A percentile compares a stretch with the other conserved stretches of the same genome.
Conservation (phyloP, 495 filamentous ascomycete species). For the Paragyromitra xinjiangensis region DNA sequence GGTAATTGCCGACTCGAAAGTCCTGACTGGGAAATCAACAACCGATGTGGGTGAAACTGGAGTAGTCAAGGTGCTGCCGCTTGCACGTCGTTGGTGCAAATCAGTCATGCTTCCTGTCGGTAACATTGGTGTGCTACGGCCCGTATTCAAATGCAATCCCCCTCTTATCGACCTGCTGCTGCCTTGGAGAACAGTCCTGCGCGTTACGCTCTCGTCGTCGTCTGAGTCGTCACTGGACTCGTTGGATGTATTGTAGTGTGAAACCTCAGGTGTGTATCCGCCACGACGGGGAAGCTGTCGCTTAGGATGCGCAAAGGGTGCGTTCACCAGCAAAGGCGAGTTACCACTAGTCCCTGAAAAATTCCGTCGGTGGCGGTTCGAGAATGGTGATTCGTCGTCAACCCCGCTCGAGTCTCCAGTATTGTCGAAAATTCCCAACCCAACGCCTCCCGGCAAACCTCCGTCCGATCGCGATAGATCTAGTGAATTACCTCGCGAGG, state of each 20-base stretch:
- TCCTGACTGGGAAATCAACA: constrained; percentile 42
- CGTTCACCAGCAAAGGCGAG: constrained; percentile 53
- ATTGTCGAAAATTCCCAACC: constrained; percentile 57
- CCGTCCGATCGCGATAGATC: constrained; percentile 57
- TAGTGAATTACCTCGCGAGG: constrained; percentile 54
- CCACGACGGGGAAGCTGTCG: constrained; percentile 56
- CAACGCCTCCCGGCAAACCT: constrained; percentile 55
- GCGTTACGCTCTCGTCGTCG: constrained; percentile 48
- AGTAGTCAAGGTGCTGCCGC: constrained; percentile 48
- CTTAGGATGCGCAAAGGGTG: constrained; percentile 56
- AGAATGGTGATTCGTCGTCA: constrained; percentile 55
- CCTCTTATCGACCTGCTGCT: constrained; percentile 41
- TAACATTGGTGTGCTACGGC: constrained; percentile 53
- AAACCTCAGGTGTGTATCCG: constrained; percentile 55
- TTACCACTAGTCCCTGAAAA: constrained; percentile 52
- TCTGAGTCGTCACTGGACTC: constrained; percentile 56
- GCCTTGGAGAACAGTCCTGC: constrained; percentile 52
- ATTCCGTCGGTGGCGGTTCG: constrained; percentile 55
- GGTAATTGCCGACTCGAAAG: constrained; percentile 33
- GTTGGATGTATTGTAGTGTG: constrained; percentile 52
- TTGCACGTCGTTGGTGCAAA: constrained; percentile 48
- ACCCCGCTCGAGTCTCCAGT: constrained; percentile 56
- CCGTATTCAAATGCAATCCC: constrained; percentile 49
- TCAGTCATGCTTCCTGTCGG: constrained; percentile 55
- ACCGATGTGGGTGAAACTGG: constrained; percentile 49